Base-by-base conservation (phyloP, 2,329 filamentous ascomycete genomes). In the Eurotiales sp. region DNA sequence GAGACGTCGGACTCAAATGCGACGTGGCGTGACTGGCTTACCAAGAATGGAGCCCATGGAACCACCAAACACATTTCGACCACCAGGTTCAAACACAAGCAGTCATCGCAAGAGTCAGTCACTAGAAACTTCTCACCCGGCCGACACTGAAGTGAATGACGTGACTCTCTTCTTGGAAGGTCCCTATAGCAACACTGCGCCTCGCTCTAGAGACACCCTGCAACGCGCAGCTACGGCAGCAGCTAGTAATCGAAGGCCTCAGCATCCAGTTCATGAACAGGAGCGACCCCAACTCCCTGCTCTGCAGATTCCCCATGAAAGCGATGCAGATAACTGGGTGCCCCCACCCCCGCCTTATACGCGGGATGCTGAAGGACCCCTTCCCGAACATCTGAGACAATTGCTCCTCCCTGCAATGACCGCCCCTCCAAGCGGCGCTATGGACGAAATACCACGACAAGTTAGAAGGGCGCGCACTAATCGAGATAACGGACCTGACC, bases 281-380 rank as follows among this genome's bases (percentile, higher is more conserved):
- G 60, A 56, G 14, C 47, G 56, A 10, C 25, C 61, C 54, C 42
- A 22, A 25, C 29, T 46, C n/a, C 84, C 85, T 6, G 77, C 84
- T 37, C 76, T 81, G 37, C 86, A 91, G 61, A 79, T 90, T 59
- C 88, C 88, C 3, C 88, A 93, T 66, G 88, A 93, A 68, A 92
- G 88, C 56, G 88, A 93, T 64, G 88, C 88, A 3, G 89, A 93
- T 61, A 89, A 91, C 60, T 95, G 89, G 89, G 86, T 90, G 4
- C 87, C 88, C 4, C 89, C 89, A 4, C 89, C 89, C 8, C 89
- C 89, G 3, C 88, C 88, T 1, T 95, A 95, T 54, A 65, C 62
- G 19, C 66, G 60, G 8, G 63, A 72, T 17, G 56, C 68, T 12
- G 65, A 66, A 22, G 59, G 45, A 29, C 66, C 67, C n/a, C 60